Evolutionary conservation across 2,329 filamentous ascomycete genomes (phyloP), one percentile per base, ranked within the genome.

Genomic region (Calonectria pauciramosa): DNA sequence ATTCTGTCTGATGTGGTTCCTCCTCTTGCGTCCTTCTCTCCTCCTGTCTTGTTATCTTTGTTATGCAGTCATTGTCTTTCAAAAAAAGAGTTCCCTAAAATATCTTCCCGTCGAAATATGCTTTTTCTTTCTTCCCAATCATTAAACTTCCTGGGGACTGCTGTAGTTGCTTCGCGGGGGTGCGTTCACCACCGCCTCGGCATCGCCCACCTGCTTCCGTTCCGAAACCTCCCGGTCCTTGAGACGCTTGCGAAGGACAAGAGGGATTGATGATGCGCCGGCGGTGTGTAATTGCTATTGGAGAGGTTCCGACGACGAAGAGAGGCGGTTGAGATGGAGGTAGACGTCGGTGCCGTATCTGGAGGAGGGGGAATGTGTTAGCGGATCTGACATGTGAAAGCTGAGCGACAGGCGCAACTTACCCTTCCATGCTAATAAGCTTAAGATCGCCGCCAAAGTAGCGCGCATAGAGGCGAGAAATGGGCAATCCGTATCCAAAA

Each of bases 341-440:
- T 99, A 99, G 68, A 99, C 97, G 84, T 99, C 97, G 66, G 97
- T 99, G 78, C 97, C 97, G 86, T 99, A 99, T 73, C 96, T 98
- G 70, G 18, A n/a, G 52, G 80, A 66, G 26, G 26, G 26, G 23
- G 9, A 20, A 30, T 64, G 34, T 32, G 73, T 79, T 72, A 80
- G 44, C 32, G 63, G 38, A 20, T 64, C 32, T 20, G 32, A 49
- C 44, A 75, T 65, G 36, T 66, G 56, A 54, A 38, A 60, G 69
- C 23, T 67, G 41, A 13, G 65, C 41, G 73, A 16, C 9, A 30
- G 76, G 64, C 44, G 44, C 56, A 70, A 84, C 94, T 89, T 89
- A 98, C 95, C 97, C 97, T 89, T 99, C 97, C 97, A 99, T 99
- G 85, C 96, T 98, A 82, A 99, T 99, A 84, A 99, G 87, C 86